A percentile compares a stretch with the other conserved stretches of the same genome.
phyloP scores from a whole-genome alignment of 2,329 filamentous ascomycete genomes.

The Cercospora sp. region DNA sequence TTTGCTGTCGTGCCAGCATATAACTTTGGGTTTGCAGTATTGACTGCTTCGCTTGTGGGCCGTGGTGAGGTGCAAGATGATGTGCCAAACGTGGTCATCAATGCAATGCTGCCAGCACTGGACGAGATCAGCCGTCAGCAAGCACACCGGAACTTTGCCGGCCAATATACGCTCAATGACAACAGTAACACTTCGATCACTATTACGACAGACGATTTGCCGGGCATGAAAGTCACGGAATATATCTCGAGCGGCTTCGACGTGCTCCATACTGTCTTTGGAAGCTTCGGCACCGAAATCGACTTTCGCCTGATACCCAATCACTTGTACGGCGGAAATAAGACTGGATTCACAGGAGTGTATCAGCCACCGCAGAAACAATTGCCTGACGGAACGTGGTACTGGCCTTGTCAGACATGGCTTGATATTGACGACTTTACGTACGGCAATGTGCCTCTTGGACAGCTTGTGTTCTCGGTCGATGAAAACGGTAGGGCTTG shows the following conservation, averaged over 20 bases:
- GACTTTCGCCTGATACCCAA: constrained; percentile 34
- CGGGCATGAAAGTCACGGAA: constrained; percentile 36
- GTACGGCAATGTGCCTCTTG: constrained; percentile 26
- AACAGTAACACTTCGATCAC: constrained; percentile 31
- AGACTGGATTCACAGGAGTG: constrained; percentile 23
- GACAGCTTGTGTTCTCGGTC: constrained; percentile 30
- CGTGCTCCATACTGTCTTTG: constrained; percentile 31
- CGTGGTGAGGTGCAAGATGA: constrained; percentile 18
- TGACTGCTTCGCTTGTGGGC: constrained; percentile 37
- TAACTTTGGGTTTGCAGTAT: constrained; percentile 46
- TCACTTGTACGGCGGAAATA: constrained; percentile 26
- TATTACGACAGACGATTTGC: constrained; percentile 30
- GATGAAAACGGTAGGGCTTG: constrained; percentile 24
- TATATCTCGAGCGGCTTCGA: constrained; percentile 41
- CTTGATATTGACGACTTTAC: constrained; percentile 29
- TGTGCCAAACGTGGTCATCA: constrained; percentile 28
- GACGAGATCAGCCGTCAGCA: constrained; percentile 36
- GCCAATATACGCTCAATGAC: constrained; percentile 28
- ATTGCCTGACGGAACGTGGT: constrained; percentile 24
- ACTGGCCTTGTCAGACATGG: constrained; percentile 21
- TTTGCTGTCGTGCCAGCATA: constrained; percentile 52
- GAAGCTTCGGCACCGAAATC: constrained; percentile 13
- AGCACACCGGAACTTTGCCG: constrained; percentile 33
- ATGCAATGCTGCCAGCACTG: constrained; percentile 30
- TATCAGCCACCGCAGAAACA: constrained; percentile 21